phyloP scores from a whole-genome alignment of 306 rosid genomes.

The Prosopis cineraria region DNA sequence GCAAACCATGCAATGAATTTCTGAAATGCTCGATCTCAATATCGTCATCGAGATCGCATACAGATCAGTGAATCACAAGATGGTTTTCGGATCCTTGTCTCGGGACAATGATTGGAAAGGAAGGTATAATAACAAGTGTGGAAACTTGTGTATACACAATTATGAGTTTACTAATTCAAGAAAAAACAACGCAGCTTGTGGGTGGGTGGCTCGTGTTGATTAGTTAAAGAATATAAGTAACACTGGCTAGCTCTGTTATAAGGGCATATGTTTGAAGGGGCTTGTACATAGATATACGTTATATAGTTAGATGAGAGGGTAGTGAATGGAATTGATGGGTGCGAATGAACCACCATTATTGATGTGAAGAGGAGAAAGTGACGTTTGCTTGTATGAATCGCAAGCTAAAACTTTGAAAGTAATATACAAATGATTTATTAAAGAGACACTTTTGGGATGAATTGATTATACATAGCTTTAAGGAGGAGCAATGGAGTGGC shows the following conservation, averaged over 20 bases:
- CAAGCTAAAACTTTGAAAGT: conserved; percentile 81
- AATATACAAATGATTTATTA: conserved; percentile 61
- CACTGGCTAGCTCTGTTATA: background rate
- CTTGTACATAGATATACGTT: conserved; percentile 18
- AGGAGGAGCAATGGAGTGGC: conserved; percentile 84
- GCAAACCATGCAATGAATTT: conserved; percentile 48
- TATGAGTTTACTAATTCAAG: background rate
- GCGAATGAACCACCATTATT: conserved; percentile 74
- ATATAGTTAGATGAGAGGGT: conserved; percentile 39
- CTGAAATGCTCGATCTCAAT: conserved; percentile 30
- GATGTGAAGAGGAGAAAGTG: conserved; percentile 69
- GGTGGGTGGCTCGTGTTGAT: conserved; percentile 21
- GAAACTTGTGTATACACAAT: conserved; percentile 11
- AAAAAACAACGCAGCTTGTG: conserved; percentile 9
- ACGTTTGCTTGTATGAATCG: conserved; percentile 96
- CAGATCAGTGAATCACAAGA: conserved; percentile 32
- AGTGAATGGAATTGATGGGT: conserved; percentile 66
- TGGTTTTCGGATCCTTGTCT: conserved; percentile 29
- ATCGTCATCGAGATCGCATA: conserved; percentile 39
- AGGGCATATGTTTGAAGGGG: conserved; percentile 19
- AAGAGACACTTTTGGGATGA: conserved; percentile 49
- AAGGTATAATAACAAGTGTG: conserved; percentile 25
- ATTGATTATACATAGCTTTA: conserved; percentile 79
- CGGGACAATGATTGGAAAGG: conserved; percentile 41
- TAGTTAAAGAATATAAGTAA: conserved; percentile 21